These are phyloP conservation scores for Sporisorium scitamineum DNA, from an alignment of 1,284 basidiomycete species.

Conservation along the genomic window DNA sequence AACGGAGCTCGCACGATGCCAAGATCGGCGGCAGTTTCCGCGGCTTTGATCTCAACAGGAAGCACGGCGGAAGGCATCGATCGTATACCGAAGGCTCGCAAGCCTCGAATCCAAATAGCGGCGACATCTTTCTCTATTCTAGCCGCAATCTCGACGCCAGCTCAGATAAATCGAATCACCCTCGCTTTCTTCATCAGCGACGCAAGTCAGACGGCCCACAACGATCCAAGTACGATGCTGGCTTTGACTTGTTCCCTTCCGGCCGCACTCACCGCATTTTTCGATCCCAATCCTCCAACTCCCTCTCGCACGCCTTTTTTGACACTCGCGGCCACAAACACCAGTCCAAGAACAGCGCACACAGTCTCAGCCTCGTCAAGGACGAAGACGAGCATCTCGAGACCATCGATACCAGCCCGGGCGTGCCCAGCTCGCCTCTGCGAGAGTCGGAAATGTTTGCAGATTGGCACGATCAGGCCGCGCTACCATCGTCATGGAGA, in stretches of 20 bases:
- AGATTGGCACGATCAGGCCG: constrained; percentile 15
- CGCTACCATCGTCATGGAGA: constrained; percentile 20
- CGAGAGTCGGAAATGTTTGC: constrained; percentile 27
- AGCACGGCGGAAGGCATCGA: constrained; percentile 28
- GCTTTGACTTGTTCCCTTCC: constrained; percentile 4
- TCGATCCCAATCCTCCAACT: constrained; percentile 40
- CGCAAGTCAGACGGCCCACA: constrained; percentile 47
- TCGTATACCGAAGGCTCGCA: constrained; percentile 45
- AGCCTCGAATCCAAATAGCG: constrained; percentile 27
- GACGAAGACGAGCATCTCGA: constrained; percentile 30
- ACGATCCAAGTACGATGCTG: constrained; percentile 18
- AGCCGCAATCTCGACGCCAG: constrained; percentile 30
- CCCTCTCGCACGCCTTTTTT: constrained; percentile 32
- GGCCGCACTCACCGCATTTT: constrained; percentile 27
- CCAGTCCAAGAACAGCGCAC: constrained; percentile 25
- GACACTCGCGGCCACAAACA: constrained; percentile 27
- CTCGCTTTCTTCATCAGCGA: constrained; percentile 40
- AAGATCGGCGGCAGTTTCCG: constrained; percentile 16
- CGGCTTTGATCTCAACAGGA: constrained; percentile 9
- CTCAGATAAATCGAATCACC: constrained; percentile 14
- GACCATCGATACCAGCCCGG: background rate
- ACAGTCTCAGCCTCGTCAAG: constrained; percentile 39
- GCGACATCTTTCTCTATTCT: constrained; percentile 45
- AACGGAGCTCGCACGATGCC: constrained; percentile 37
- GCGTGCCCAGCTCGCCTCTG: constrained; percentile 20